Evolutionary conservation across 495 filamentous ascomycete genomes (phyloP).

Genomic region (Pyrenopolyporus hunteri): DNA sequence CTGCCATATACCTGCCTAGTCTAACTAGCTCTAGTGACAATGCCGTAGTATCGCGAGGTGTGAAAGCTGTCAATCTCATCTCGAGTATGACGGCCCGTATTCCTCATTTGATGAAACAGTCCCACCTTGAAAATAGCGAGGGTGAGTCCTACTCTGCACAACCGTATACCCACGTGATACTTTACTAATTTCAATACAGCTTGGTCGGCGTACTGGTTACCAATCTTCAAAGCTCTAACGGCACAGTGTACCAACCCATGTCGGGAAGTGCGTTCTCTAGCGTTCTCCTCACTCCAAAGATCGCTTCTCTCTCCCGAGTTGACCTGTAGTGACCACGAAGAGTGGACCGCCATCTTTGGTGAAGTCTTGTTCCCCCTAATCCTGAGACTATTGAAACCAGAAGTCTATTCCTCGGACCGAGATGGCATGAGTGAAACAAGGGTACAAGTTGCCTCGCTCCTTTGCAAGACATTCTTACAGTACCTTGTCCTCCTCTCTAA

Average conservation of each 20-base stretch:
- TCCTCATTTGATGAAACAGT: slow-evolving; percentile 85
- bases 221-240: slow-evolving; percentile 86
- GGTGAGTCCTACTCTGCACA: slow-evolving; percentile 53
- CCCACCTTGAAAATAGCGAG: slow-evolving; percentile 87
- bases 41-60: slow-evolving; percentile 75
- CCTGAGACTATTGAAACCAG: slow-evolving; percentile 85
- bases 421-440: slow-evolving; percentile 94
- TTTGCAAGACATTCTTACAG: slow-evolving; percentile 95
- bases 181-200: slow-evolving; percentile 58
- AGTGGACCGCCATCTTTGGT: slow-evolving; percentile 95
- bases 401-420: slow-evolving; percentile 91
- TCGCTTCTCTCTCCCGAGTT: slow-evolving; percentile 81
- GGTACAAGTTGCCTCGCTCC: slow-evolving; percentile 86
- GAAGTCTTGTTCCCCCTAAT: slow-evolving; percentile 97
- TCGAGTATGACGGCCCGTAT: slow-evolving; percentile 80
- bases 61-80: slow-evolving; percentile 80
- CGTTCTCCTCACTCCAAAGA: slow-evolving; percentile 85
- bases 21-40: slow-evolving; percentile 61
- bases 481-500: slow-evolving; percentile 85
- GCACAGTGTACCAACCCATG: slow-evolving; percentile 94
- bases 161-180: neutral
- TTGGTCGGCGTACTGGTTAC: slow-evolving; percentile 98
- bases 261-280: slow-evolving; percentile 87
- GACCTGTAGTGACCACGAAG: slow-evolving; percentile 75
- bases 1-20: neutral